Evolutionary conservation across 2,329 filamentous ascomycete species (phyloP), one percentile per base, ranked within the genome.

Genomic region (Phaeosphaeria sp.): DNA sequence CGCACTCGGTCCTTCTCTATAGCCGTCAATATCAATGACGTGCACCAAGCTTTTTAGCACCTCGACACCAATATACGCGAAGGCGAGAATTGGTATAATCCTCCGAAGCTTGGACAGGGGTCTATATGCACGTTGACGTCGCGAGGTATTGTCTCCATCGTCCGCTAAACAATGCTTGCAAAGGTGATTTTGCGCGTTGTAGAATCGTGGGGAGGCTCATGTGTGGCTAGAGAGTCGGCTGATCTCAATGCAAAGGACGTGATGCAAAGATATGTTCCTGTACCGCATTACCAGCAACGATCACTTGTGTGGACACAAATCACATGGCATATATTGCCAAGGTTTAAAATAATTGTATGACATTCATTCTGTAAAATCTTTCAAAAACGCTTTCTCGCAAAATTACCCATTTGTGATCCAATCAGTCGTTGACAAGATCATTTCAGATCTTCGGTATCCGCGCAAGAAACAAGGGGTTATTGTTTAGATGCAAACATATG

Each of bases 321-420:
- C n/a, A n/a, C n/a, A n/a, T n/a, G n/a, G n/a, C n/a, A n/a, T n/a
- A n/a, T n/a, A n/a, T n/a, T n/a, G n/a, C n/a, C n/a, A n/a, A n/a
- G 4, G 3, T n/a, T 39, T 17, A 39, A 39, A 4, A 39, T 39
- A n/a, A n/a, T 39, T 39, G 36, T 39, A 39, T 39, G 36, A 15
- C n/a, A 39, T 39, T 39, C 36, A 39, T 39, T 39, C 36, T 39
- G 36, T 39, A 36, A 39, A 39, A 39, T 39, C 36, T 39, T 39
- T 39, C 36, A 39, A 39, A 39, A 4, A 6, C 20, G 49, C 30
- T 51, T 47, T 46, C 27, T 20, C 47, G 43, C 48, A 46, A 45
- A 11, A 51, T 51, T 48, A 56, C 53, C 33, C 53, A 43, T 21
- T 40, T 18, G 15, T 46, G 53, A 51, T 56, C 48, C 53, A 51